These are phyloP conservation scores for Monosporascus sp. DNA, from an alignment of 2,329 filamentous ascomycete species.

Conservation along the genomic window DNA sequence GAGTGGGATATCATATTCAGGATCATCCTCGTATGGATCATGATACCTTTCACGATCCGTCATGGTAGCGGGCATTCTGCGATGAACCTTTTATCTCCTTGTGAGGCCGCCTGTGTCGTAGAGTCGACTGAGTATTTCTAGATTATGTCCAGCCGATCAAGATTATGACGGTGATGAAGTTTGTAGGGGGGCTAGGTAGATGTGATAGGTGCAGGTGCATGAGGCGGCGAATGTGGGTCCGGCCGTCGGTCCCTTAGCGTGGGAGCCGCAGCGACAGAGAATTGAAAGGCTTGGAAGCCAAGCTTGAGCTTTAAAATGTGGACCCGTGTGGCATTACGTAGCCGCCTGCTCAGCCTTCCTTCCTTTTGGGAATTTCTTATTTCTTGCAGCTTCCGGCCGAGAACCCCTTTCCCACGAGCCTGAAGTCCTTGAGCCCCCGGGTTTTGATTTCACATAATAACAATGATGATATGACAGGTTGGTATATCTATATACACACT, in stretches of 20 bases:
- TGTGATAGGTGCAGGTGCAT: not conserved
- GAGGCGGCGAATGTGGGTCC: not conserved
- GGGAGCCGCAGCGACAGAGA: not conserved
- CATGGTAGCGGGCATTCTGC: not conserved
- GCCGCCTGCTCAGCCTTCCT: not conserved
- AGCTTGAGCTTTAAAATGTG: not conserved
- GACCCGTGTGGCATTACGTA: not conserved
- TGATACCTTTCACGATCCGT: slow-evolving; percentile 13
- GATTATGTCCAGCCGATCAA: not conserved
- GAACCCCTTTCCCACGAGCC: not conserved
- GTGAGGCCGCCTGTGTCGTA: not conserved
- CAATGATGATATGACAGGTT: not conserved
- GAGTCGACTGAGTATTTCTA: not conserved
- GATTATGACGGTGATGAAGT: not conserved
- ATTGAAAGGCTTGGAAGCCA: not conserved
- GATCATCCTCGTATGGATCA: slow-evolving; percentile 19
- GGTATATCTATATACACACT: not conserved
- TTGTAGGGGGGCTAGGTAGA: no score
- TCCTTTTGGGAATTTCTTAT: not conserved
- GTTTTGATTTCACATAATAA: not conserved
- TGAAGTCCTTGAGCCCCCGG: not conserved
- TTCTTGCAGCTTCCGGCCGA: not conserved
- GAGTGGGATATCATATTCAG: slow-evolving; percentile 45
- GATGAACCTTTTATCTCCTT: not conserved
- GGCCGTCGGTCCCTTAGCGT: not conserved